Evolutionary conservation across 148 eudicot genomes (phyloP).

Genomic region (Amaranthus palmeri): DNA sequence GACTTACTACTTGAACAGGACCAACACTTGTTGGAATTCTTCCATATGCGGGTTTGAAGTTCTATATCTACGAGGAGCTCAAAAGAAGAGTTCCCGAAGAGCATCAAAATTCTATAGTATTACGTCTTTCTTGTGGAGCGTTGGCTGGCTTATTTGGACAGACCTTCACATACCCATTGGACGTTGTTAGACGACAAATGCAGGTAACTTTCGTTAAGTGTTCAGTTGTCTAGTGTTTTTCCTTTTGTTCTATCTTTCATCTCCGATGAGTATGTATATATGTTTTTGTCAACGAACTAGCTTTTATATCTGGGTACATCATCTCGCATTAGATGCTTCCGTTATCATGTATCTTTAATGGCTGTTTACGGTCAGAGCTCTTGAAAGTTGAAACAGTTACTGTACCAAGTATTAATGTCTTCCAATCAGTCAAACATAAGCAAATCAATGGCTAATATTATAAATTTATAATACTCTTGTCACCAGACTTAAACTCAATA

Average conservation of each 20-base stretch:
- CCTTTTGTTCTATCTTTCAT: not conserved
- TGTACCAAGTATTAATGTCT: not conserved
- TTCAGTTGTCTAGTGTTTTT: not conserved
- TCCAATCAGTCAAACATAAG: not conserved
- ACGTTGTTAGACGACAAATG: slow-evolving; percentile 98
- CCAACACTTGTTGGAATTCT: slow-evolving; percentile 95
- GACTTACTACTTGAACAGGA: slow-evolving; percentile 40
- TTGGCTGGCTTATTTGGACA: slow-evolving; percentile 96
- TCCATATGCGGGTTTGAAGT: slow-evolving; percentile 97
- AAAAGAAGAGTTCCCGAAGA: slow-evolving; percentile 94
- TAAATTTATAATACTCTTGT: not conserved
- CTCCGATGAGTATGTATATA: not conserved
- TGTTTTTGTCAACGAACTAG: not conserved
- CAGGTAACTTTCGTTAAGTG: slow-evolving; percentile 46
- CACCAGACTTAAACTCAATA: too few relatives aligned
- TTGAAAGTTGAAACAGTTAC: not conserved
- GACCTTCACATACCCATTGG: slow-evolving; percentile 91
- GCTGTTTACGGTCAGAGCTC: not conserved
- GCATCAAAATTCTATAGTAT: slow-evolving; percentile 65
- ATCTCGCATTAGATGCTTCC: not conserved
- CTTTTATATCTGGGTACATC: not conserved
- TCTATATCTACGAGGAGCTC: slow-evolving; percentile 92
- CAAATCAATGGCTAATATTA: not conserved
- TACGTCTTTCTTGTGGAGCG: slow-evolving; percentile 97
- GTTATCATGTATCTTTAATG: not conserved